Conservation (phyloP, 2,329 filamentous ascomycete species). For the Volutella citrinella region DNA sequence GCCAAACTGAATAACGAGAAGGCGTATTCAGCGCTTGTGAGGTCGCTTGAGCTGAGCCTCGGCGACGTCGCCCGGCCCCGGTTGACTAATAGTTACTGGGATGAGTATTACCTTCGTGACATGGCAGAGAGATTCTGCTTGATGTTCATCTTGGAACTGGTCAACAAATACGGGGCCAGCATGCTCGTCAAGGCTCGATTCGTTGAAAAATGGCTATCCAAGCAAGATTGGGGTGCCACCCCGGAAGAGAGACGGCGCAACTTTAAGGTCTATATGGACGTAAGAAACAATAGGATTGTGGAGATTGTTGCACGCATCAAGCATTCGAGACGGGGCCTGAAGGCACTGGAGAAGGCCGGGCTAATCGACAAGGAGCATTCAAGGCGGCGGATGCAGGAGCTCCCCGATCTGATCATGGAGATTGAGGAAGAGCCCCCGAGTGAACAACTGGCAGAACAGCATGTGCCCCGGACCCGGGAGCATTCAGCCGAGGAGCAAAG, state of each 20-base stretch:
- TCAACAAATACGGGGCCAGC: conserved; percentile 56
- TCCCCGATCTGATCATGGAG: conserved; percentile 33
- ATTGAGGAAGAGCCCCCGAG: conserved; percentile 25
- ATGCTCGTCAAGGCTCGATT: conserved; percentile 62
- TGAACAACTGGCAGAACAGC: conserved; percentile 23
- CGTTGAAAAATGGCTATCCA: conserved; percentile 70
- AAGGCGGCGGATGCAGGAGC: conserved; percentile 24
- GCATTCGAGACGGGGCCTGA: conserved; percentile 48
- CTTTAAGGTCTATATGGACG: conserved; percentile 50
- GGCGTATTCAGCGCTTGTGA: conserved; percentile 56
- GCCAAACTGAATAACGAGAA: conserved; percentile 47
- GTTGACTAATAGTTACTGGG: conserved; percentile 55
- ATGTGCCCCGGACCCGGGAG: conserved; percentile 38
- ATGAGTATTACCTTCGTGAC: conserved; percentile 62
- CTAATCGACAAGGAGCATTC: conserved; percentile 38
- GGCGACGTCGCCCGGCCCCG: conserved; percentile 47
- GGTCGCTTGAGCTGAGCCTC: conserved; percentile 56
- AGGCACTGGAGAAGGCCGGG: conserved; percentile 48
- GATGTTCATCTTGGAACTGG: conserved; percentile 54
- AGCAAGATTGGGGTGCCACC: conserved; percentile 64
- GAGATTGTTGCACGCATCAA: conserved; percentile 50
- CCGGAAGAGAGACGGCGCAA: conserved; percentile 51
- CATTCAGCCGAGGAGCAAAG: conserved; percentile 67
- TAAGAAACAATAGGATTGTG: conserved; percentile 49
- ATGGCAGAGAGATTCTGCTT: conserved; percentile 59